Base-by-base conservation (phyloP, 495 filamentous ascomycete species). In the Aeminium ludgeri region DNA sequence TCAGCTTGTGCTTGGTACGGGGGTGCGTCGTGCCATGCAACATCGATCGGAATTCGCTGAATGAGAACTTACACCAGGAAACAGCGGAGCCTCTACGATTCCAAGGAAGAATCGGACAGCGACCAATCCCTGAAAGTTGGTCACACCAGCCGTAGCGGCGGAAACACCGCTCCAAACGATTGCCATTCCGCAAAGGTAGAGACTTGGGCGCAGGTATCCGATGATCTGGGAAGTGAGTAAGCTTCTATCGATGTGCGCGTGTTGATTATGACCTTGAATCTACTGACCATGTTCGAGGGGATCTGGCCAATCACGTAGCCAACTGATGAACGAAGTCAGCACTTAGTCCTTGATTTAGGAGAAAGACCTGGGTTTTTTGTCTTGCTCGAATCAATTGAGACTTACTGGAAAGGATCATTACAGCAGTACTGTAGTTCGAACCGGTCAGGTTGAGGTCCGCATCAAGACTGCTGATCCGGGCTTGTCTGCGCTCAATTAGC, bases 81-180 rank as follows among this genome's bases (percentile, higher is more conserved):
- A 36, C 19, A 50, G 45, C 8, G 46, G 37, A 7, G 45, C 40
- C 16, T 44, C 40, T 6, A 41, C 67, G 33, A 82, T 75, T 48
- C 80, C 78, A 0, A 85, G 64, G 46, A 80, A 78, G 63, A 82
- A 83, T 12, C 78, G 71, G 35, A 73, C 67, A 2, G 70, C 73
- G 16, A 80, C 59, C 30, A 83, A 61, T 1, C 76, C 77, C 29
- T 65, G 65, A 48, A 66, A 78, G 48, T 60, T 78, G 15, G 63
- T 55, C 0, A 68, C 72, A 6, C 61, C 70, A 28, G 73, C 73
- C 1, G 77, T 78, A 0, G 62, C 60, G 0, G 71, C 72, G 0
- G 74, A 80, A 40, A 84, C 76, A n/a, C 74, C 58, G n/a, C 77
- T 77, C 80, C 79, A 84, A 2, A 76, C 43, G 16, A 77, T 58